A percentile compares a stretch with the other conserved stretches of the same genome.
phyloP scores from a whole-genome alignment of 2,329 filamentous ascomycete species.

The Paradendryphiella salina region DNA sequence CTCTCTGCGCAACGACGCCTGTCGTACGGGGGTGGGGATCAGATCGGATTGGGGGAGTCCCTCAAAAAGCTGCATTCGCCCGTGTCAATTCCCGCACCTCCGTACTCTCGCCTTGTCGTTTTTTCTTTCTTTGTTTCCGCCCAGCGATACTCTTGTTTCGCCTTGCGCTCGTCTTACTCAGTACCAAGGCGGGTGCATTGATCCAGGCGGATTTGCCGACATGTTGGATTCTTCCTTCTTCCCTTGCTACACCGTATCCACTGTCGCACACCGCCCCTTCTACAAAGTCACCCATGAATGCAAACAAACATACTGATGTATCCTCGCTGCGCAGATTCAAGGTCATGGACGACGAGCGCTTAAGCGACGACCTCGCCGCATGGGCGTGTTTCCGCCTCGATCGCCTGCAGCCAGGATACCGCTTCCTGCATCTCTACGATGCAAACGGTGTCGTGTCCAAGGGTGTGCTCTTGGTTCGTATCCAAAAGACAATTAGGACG shows the following conservation, averaged over 20 bases:
- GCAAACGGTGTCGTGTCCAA: slow-evolving; percentile 65
- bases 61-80: slow-evolving; percentile 17
- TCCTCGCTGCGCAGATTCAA: slow-evolving; percentile 63
- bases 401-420: slow-evolving; percentile 72
- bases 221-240: no score
- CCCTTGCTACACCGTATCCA: no score
- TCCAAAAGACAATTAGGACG: slow-evolving; percentile 61
- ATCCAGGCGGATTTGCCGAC: no score
- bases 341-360: slow-evolving; percentile 82
- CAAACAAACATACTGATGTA: slow-evolving; percentile 3
- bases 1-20: neutral
- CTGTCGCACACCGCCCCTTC: neutral
- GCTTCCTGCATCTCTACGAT: slow-evolving; percentile 77
- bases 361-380: slow-evolving; percentile 73
- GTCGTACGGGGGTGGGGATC: slow-evolving; percentile 15
- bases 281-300: neutral
- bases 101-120: slow-evolving; percentile 16
- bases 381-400: slow-evolving; percentile 91
- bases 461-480: slow-evolving; percentile 72
- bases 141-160: no score
- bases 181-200: no score
- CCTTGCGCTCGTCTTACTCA: no score
- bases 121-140: slow-evolving; percentile 7
- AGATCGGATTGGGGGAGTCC: neutral
- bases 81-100: slow-evolving; percentile 10